Percentiles rank a stretch among this genome's conserved stretches.
Evolutionary conservation across 73 alveolate species (phyloP).

Genomic region (Paramecium tetraurelia): DNA sequence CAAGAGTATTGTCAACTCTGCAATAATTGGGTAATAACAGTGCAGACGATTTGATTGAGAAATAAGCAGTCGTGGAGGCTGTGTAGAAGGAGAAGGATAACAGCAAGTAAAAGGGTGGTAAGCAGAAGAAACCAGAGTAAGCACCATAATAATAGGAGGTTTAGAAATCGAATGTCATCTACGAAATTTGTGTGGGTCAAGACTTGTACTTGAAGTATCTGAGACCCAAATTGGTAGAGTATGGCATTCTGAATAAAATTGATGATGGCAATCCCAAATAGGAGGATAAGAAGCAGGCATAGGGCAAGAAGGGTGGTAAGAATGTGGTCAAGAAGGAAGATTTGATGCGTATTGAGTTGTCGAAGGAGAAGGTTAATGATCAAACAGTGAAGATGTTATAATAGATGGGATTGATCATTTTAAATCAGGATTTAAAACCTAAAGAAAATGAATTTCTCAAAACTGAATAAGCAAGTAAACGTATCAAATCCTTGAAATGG

Average conservation of each 20-base stretch:
- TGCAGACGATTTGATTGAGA: neutral
- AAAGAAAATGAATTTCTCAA: conserved; percentile 30
- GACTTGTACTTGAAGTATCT: neutral
- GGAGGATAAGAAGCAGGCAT: neutral
- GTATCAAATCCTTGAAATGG: conserved; percentile 3
- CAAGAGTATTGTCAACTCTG: neutral
- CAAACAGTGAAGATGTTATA: neutral
- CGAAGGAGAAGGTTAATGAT: conserved; percentile 25
- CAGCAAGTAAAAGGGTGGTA: neutral
- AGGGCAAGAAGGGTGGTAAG: conserved; percentile 32
- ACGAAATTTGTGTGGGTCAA: conserved; percentile 31
- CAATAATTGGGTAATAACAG: neutral
- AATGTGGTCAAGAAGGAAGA: conserved; percentile 17
- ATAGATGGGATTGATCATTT: conserved; percentile 22
- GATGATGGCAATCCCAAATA: neutral
- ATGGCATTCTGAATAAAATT: neutral
- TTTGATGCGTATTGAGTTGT: neutral
- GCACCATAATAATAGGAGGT: neutral
- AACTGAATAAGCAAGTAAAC: conserved; percentile 36
- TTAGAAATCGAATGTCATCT: neutral
- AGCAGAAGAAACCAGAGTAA: neutral
- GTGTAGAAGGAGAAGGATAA: neutral
- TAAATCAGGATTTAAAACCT: neutral
- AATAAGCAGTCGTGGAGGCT: neutral
- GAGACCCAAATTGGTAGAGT: conserved; percentile 16